Base-by-base conservation (phyloP, 2,329 filamentous ascomycete species). In the Cercospora beticola region DNA sequence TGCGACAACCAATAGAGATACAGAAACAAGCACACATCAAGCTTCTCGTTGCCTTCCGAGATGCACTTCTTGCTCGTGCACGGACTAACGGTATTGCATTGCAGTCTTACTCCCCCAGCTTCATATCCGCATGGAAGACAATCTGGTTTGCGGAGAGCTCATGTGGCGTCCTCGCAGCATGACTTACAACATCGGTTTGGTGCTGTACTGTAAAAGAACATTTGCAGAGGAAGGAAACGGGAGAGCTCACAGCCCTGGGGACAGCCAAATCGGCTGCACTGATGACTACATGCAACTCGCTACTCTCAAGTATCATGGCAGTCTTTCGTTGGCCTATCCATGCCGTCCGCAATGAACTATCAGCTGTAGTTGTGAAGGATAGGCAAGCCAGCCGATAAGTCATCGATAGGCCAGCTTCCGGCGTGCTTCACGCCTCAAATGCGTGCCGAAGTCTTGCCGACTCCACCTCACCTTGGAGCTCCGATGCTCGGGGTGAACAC, bases 361-460 rank as follows among this genome's bases (percentile, higher is more conserved):
- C 33, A 54, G 49, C 18, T 14, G 49, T 21, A 26, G 6, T 8
- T n/a, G 16, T 54, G 10, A 62, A 33, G 58, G 28, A 21, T 23
- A 26, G 23, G 18, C 49, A 26, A 54, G 21, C 9, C 23, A 23
- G 18, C 74, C 49, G 49, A 56, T 80, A 0, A 40, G 33, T 65
- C 31, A 18, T 43, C 54, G 62, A 65, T 65, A 65, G 62, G 62
- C 62, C 49, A 65, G 10, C 54, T 26, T 12, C 26, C 33, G 54
- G 33, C 62, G 30, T 30, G 23, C 62, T 46, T 43, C 30, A 10
- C 30, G 62, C 30, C 31, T 28, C 31, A 31, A 12, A 16, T 23
- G n/a, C 6, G 28, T 59, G 54, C 62, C 62, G 62, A 65, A 58
- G 62, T 58, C 12, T 49, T 6, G 54, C 31, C 62, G 62, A 65